phyloP scores from a whole-genome alignment of 306 rosid species.

The Dryas alaskensis region DNA sequence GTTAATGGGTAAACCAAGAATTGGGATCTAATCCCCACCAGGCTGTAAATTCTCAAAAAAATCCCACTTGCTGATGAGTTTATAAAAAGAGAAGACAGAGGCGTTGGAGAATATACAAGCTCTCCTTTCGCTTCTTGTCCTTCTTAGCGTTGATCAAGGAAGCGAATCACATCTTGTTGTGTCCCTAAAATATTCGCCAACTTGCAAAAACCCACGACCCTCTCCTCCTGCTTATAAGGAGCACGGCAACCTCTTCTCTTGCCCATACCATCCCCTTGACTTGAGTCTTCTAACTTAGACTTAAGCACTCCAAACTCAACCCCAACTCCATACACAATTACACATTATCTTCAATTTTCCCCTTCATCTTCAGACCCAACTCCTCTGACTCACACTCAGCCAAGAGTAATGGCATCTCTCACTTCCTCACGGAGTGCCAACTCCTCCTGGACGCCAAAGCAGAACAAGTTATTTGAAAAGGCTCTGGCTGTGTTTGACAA shows the following conservation, averaged over 20 bases:
- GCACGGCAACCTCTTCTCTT: slow-evolving; percentile 20
- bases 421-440: slow-evolving; percentile 26
- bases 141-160: slow-evolving; percentile 11
- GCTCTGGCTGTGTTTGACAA: slow-evolving; percentile 84
- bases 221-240: slow-evolving; percentile 48
- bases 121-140: slow-evolving; percentile 18
- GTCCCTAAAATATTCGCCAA: slow-evolving; percentile 37
- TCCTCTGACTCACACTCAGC: neutral
- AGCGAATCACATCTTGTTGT: slow-evolving; percentile 48
- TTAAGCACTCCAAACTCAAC: neutral
- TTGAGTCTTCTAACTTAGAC: neutral
- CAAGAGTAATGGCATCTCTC: slow-evolving; percentile 34
- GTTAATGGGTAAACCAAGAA: slow-evolving; percentile 32
- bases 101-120: slow-evolving; percentile 5
- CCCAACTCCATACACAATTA: slow-evolving; percentile 3
- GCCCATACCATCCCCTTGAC: slow-evolving; percentile 22
- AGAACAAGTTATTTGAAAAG: slow-evolving; percentile 75
- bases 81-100: slow-evolving; percentile 21
- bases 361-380: slow-evolving; percentile 1
- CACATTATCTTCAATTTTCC: neutral
- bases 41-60: slow-evolving; percentile 39
- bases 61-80: slow-evolving; percentile 32
- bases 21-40: slow-evolving; percentile 66
- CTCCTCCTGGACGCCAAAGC: slow-evolving; percentile 71
- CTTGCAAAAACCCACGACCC: slow-evolving; percentile 41